phyloP scores from a whole-genome alignment of 192 early-diverging fungal species.

The Backusella psychrophila region DNA sequence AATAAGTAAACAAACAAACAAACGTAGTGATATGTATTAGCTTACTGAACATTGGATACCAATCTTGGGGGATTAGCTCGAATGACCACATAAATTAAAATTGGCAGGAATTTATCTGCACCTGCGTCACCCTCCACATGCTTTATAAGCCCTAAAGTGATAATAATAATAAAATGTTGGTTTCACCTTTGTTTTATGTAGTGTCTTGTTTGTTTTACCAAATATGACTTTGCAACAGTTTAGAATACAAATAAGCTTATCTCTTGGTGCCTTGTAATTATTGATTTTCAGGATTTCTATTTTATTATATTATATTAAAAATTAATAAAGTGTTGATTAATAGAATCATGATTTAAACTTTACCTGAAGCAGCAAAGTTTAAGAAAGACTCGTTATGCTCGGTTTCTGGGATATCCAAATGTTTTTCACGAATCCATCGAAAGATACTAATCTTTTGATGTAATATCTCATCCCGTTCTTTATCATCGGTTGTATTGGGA shows the following conservation, averaged over 20 bases:
- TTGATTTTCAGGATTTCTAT: conserved; percentile 79
- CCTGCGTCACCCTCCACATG: conserved; percentile 56
- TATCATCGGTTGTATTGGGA: conserved; percentile 72
- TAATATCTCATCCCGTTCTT: conserved; percentile 74
- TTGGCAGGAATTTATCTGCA: conserved; percentile 76
- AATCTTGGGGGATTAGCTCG: conserved; percentile 70
- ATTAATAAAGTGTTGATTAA: neutral
- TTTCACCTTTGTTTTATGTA: neutral
- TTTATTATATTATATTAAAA: neutral
- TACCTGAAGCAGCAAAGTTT: conserved; percentile 63
- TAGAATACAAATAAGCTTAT: conserved; percentile 82
- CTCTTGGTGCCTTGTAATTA: conserved; percentile 79
- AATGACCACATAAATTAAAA: conserved; percentile 78
- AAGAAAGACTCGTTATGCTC: conserved; percentile 65
- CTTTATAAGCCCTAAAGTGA: conserved; percentile 17
- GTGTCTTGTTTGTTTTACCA: conserved; percentile 36
- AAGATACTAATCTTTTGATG: conserved; percentile 76
- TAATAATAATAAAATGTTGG: neutral
- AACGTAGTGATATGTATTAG: neutral
- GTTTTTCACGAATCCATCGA: conserved; percentile 68
- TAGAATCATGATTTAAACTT: neutral
- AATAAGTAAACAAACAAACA: neutral
- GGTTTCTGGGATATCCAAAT: conserved; percentile 67
- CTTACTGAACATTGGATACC: conserved; percentile 81
- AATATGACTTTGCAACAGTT: conserved; percentile 87